Base-by-base conservation (phyloP, 148 eudicot genomes). In the Heliosperma pusillum region DNA sequence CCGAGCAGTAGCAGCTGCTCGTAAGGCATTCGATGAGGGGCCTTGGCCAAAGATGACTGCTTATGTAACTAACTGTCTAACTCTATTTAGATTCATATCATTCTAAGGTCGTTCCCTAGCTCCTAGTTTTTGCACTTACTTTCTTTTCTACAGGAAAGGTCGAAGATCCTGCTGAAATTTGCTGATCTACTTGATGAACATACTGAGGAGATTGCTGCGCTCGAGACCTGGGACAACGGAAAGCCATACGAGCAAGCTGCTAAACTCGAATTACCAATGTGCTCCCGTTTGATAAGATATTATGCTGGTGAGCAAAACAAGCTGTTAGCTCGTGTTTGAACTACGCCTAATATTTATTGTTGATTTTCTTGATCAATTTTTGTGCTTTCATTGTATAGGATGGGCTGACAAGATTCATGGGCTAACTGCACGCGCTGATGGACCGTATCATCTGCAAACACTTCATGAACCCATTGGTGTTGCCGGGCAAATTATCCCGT, bases 381-480 rank as follows among this genome's bases (percentile, higher is more conserved):
- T 33, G 30, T 15, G 17, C 7, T 57, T 19, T 12, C 33, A 25
- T 44, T 72, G 24, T 21, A 69, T 80, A 87, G 95, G 97, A 40
- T 90, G 94, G 97, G 79, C 95, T 0, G 95, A 92, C 75, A 92
- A 92, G 79, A 90, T 92, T 40, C 97, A 90, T 56, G 97, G 97
- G 8, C 79, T 92, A 26, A 92, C 92, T 0, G 76, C 83, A 53
- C 94, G 87, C n/a, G 88, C 86, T 45, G 92, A 92, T 67, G 94
- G 97, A 17, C 87, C 92, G 3, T 59, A 83, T 63, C 91, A 88
- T 59, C 78, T 88, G 40, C 89, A 88, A 74, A 87, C 90, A 17
- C 82, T 88, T 24, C 95, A 90, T 62, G 97, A 92, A 73, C 95
- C 95, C 22, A 87, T 90, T 62, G 97, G 95, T 53, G 95, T 92